These are phyloP conservation scores for Acanthamoeba lenticulata DNA, from an alignment of 208 protist genomes.

Conservation along the genomic window DNA sequence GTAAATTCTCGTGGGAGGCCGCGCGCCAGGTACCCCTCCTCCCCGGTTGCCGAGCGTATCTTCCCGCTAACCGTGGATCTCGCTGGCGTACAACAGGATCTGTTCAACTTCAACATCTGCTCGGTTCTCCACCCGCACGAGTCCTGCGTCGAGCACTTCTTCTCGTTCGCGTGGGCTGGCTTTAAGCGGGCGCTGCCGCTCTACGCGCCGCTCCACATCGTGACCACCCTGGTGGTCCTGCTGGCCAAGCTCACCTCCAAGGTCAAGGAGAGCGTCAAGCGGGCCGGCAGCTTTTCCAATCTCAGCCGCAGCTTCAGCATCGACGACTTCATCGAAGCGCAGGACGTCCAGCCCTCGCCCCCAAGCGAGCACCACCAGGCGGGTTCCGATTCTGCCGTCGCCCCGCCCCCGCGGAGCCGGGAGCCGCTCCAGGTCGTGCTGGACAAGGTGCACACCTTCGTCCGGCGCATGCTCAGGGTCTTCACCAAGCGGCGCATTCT, in stretches of 20 bases:
- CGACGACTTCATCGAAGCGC: background rate
- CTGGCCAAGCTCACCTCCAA: conserved; percentile 54
- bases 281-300: conserved; percentile 28
- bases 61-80: background rate
- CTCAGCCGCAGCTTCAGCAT: conserved; percentile 17
- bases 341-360: background rate
- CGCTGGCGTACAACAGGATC: background rate
- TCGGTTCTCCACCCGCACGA: conserved; percentile 30
- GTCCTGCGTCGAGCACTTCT: conserved; percentile 6
- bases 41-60: background rate
- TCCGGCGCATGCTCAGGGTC: background rate
- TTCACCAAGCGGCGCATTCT: background rate
- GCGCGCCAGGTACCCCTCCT: conserved; percentile 1
- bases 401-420: background rate
- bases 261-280: conserved; percentile 53
- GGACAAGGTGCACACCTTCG: background rate
- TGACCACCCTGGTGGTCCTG: conserved; percentile 38
- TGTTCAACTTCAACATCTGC: conserved; percentile 37
- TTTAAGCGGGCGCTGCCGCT: conserved; percentile 38
- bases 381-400: background rate
- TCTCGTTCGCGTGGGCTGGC: background rate
- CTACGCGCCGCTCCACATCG: conserved; percentile 52
- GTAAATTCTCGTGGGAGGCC: background rate
- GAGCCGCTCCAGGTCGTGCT: background rate
- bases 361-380: background rate